Conservation (phyloP, 2,329 filamentous ascomycete genomes). For the Pseudodiploospora longispora region DNA sequence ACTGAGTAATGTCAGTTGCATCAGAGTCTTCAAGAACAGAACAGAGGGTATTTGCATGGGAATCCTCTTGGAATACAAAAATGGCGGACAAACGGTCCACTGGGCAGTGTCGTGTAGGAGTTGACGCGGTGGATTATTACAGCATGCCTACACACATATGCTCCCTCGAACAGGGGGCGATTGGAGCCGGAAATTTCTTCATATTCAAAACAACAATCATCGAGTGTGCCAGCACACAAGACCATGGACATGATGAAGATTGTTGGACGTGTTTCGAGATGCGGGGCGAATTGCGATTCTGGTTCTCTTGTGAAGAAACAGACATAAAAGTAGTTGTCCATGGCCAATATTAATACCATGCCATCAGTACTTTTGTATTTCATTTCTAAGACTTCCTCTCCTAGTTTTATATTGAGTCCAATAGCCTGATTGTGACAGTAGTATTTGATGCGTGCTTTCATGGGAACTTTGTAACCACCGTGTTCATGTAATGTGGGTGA, state of each 20-base stretch:
- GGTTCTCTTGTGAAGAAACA: constrained; percentile 10
- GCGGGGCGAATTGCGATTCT: constrained; percentile 9
- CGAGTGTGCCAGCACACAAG: constrained; percentile 1
- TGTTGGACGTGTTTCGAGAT: constrained; percentile 11
- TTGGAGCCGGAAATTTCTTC: not conserved
- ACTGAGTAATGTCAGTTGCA: constrained; percentile 2
- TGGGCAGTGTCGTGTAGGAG: constrained; percentile 11
- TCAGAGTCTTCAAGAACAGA: constrained; percentile 7
- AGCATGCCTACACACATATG: constrained; percentile 7
- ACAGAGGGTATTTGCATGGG: constrained; percentile 7
- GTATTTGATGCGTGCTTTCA: too few species aligned
- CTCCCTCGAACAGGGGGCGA: constrained; percentile 2
- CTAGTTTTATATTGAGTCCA: too few species aligned
- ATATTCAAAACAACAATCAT: constrained; percentile 5
- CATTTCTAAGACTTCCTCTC: too few species aligned
- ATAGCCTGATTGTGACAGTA: too few species aligned
- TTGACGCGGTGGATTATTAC: constrained; percentile 7
- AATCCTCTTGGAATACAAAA: constrained; percentile 10
- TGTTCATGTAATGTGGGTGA: too few species aligned
- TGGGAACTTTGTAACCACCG: too few species aligned
- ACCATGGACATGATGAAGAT: constrained; percentile 7
- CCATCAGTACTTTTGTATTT: too few species aligned
- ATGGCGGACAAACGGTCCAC: constrained; percentile 10
- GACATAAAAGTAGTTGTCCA: constrained; percentile 6
- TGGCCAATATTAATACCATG: too few species aligned